Base-by-base conservation (phyloP, 257 asterid genomes). In the Datura wrightii region DNA sequence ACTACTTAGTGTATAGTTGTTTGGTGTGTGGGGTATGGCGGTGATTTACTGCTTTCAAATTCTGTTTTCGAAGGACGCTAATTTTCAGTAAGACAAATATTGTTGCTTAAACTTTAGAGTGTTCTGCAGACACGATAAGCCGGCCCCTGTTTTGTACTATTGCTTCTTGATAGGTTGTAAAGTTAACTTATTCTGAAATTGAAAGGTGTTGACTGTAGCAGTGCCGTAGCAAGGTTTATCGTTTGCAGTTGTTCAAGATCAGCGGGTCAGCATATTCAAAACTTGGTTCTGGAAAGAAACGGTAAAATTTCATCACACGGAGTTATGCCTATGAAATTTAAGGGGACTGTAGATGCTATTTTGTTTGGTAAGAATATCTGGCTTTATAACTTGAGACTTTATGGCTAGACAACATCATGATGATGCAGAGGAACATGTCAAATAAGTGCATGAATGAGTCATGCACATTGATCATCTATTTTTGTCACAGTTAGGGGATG, bases 341-440 rank as follows among this genome's bases (percentile, higher is more conserved):
- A 31, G 14, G 46, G 42, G 46, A 13, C 14, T 31, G 31, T 76
- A 76, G 39, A 24, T 76, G 31, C 63, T 76, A 46, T 13, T 66
- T 13, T 24, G 31, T 24, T 24, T 24, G 31, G 31, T 24, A 24
- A 76, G 60, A 14, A 52, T 76, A 44, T 31, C 60, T 31, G 62
- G 24, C 46, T 50, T 74, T 11, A 11, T 74, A 48, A 76, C 14
- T 50, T 15, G 19, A 52, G 46, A 8, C 8, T 31, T 76, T 13
- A 36, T 36, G 62, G 63, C 82, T 52, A 76, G 63, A 74, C 34
- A 48, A 19, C n/a, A 74, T 52, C 58, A 24, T 3, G 56, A 48
- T 74, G 81, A 74, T 48, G 42, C 44, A 24, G 59, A 18, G 4
- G 81, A 50, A 48, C 55, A 5, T 24, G 81, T 24, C 81, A 74